A percentile compares a stretch with the other conserved stretches of the same genome.
These are phyloP conservation scores for Tephrocybe sp. DNA, from an alignment of 768 basidiomycete species.

Conservation along the genomic window DNA sequence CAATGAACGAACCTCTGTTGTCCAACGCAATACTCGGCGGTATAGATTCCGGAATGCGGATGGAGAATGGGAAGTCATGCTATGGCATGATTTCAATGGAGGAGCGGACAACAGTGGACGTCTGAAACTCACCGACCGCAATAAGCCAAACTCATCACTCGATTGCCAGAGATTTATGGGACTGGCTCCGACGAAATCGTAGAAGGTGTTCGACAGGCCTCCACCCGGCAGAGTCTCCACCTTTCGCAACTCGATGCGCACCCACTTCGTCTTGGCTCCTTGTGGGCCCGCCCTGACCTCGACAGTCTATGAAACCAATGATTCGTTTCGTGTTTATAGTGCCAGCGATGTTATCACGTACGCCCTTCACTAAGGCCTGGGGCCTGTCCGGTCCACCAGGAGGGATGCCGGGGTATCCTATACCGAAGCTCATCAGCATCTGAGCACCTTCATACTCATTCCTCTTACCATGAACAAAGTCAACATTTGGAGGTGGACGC, in stretches of 20 bases:
- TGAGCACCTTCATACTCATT: neutral
- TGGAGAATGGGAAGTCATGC: constrained; percentile 88
- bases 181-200: constrained; percentile 77
- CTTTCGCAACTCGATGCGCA: constrained; percentile 87
- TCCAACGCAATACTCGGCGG: constrained; percentile 84
- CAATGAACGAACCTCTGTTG: constrained; percentile 51
- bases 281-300: constrained; percentile 76
- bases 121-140: constrained; percentile 58
- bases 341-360: constrained; percentile 39
- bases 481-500: constrained; percentile 85
- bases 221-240: constrained; percentile 80
- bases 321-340: constrained; percentile 10
- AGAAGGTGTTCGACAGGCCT: constrained; percentile 65
- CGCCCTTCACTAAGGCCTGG: constrained; percentile 83
- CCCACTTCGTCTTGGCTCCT: constrained; percentile 89
- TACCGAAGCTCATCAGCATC: constrained; percentile 13
- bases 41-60: constrained; percentile 89
- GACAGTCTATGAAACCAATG: constrained; percentile 57
- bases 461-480: constrained; percentile 74
- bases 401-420: constrained; percentile 85
- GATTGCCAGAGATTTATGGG: constrained; percentile 84
- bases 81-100: constrained; percentile 24
- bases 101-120: constrained; percentile 5
- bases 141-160: constrained; percentile 64
- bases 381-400: constrained; percentile 72